Percentiles rank a stretch among this genome's conserved stretches.
Conservation (phyloP, 768 basidiomycete species). For the Hericium erinaceus region DNA sequence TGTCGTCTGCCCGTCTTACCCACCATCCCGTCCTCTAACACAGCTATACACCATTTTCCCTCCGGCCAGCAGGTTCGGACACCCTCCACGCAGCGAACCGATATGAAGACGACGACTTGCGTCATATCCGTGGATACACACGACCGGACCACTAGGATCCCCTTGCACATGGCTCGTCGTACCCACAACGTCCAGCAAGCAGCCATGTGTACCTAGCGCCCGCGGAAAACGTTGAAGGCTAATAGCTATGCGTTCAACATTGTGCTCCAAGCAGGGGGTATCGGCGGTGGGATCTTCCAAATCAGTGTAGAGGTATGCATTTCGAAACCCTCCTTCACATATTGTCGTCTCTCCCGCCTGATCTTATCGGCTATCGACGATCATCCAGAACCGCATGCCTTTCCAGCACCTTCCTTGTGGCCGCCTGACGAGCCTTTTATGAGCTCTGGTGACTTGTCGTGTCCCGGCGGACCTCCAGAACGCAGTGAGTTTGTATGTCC, state of each 20-base stretch:
- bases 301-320: neutral
- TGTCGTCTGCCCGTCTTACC: no score
- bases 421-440: neutral
- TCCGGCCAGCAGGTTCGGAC: no score
- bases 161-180: no score
- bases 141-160: no score
- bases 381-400: conserved; percentile 3
- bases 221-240: neutral
- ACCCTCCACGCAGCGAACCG: no score
- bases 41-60: no score
- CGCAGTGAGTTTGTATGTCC: neutral
- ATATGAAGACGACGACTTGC: no score
- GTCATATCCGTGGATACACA: no score
- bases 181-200: no score
- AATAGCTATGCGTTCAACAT: neutral
- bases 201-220: no score
- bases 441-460: neutral
- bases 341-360: neutral
- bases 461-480: neutral
- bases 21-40: no score
- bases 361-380: conserved; percentile 15
- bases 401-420: conserved; percentile 7
- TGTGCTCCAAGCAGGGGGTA: neutral
- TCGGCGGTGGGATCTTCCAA: neutral
- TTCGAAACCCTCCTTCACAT: neutral